These are phyloP conservation scores for Thinopyrum elongatum DNA, from an alignment of 176 grass and related monocot species.

Conservation along the genomic window DNA sequence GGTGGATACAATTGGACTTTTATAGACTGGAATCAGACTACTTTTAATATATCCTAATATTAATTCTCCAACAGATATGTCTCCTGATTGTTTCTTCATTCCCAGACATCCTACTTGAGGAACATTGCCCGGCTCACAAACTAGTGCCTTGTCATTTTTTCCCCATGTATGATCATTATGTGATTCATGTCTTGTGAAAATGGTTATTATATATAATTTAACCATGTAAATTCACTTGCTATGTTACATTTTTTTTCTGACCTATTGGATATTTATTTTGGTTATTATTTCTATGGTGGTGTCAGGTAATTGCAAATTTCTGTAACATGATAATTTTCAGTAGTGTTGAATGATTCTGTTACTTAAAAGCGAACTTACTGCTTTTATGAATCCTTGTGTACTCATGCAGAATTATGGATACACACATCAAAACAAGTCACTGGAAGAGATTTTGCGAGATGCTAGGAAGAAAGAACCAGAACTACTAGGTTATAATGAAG, in stretches of 20 bases:
- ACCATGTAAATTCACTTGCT: background rate
- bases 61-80: background rate
- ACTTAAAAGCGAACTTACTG: conserved; percentile 28
- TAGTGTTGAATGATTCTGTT: conserved; percentile 15
- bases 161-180: background rate
- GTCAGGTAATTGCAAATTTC: conserved; percentile 18
- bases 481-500: conserved; percentile 90
- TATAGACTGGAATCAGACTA: background rate
- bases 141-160: background rate
- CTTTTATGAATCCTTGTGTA: conserved; percentile 5
- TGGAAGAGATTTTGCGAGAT: conserved; percentile 64
- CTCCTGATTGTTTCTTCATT: background rate
- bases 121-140: background rate
- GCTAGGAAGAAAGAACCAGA: conserved; percentile 62
- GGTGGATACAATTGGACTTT: background rate
- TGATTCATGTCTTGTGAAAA: conserved; percentile 5
- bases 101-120: background rate
- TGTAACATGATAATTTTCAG: background rate
- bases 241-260: background rate
- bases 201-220: background rate
- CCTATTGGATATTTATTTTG: background rate
- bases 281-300: background rate
- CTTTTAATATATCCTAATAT: background rate
- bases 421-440: conserved; percentile 79
- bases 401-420: conserved; percentile 66